phyloP scores from a whole-genome alignment of 2,329 filamentous ascomycete species.

The Ceratocystis harringtonii region DNA sequence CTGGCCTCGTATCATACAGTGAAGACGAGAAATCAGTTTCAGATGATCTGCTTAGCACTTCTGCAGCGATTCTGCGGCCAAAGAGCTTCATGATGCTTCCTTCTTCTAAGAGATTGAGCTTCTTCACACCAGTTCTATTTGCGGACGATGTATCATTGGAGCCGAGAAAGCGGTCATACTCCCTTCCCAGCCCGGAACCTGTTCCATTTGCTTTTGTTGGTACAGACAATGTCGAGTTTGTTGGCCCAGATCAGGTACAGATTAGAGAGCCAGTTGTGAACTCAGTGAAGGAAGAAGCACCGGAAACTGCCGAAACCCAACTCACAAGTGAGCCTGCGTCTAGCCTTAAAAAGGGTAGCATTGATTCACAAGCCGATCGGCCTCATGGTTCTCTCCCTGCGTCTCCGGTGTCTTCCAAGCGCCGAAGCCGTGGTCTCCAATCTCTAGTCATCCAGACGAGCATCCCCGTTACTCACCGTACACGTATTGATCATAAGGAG shows the following conservation, averaged over 20 bases:
- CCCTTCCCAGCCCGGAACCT: conserved; percentile 30
- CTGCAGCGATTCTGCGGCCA: conserved; percentile 26
- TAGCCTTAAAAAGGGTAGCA: not conserved
- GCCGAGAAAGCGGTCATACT: conserved; percentile 33
- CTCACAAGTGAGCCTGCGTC: not conserved
- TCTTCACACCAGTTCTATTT: conserved; percentile 15
- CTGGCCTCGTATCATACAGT: conserved; percentile 46
- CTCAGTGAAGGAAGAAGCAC: not conserved
- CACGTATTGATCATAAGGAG: conserved; percentile 11
- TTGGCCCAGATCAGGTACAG: conserved; percentile 5
- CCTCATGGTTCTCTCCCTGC: not conserved
- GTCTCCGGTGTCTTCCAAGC: not conserved
- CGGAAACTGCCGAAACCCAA: not conserved
- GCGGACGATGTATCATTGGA: conserved; percentile 19
- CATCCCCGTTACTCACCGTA: conserved; percentile 4
- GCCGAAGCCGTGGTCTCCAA: conserved; percentile 14
- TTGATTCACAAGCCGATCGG: not conserved
- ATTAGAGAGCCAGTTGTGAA: not conserved
- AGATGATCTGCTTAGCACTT: conserved; percentile 24
- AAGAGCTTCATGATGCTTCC: conserved; percentile 32
- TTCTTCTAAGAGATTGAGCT: conserved; percentile 16
- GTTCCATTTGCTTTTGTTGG: conserved; percentile 21
- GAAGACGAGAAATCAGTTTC: conserved; percentile 43
- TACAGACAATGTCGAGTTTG: conserved; percentile 12
- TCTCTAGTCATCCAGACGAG: conserved; percentile 15